Evolutionary conservation across 768 basidiomycete species (phyloP).

Genomic region (Udeniomyces megalosporus): DNA sequence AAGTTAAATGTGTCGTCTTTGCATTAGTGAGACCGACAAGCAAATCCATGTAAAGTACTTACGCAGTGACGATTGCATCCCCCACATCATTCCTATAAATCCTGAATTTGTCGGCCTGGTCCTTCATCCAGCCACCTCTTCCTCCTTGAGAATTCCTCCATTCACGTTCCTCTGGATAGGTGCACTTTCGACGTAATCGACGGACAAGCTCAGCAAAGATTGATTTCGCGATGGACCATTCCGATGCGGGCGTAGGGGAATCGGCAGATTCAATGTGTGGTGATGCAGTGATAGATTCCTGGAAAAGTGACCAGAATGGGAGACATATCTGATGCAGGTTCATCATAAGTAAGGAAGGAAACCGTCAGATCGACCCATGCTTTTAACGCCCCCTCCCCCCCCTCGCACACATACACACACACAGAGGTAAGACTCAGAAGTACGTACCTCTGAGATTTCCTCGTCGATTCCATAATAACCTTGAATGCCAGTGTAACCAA

Average conservation of each 20-base stretch:
- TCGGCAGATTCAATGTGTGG: slow-evolving; percentile 15
- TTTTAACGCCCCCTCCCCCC: no score
- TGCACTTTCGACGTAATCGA: slow-evolving; percentile 53
- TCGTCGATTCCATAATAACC: slow-evolving; percentile 71
- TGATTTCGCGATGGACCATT: slow-evolving; percentile 40
- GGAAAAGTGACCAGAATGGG: slow-evolving; percentile 77
- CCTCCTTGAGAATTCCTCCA: no score
- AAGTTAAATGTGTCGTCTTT: no score
- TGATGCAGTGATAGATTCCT: slow-evolving; percentile 47
- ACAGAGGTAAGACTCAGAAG: no score
- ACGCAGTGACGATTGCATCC: slow-evolving; percentile 79
- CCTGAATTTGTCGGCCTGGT: slow-evolving; percentile 18
- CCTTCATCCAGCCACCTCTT: slow-evolving; percentile 57
- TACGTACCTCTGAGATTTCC: slow-evolving; percentile 53
- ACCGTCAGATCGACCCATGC: neutral
- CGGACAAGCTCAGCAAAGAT: slow-evolving; percentile 66
- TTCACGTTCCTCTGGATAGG: slow-evolving; percentile 41
- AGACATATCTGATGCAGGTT: slow-evolving; percentile 37
- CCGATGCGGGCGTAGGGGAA: slow-evolving; percentile 16
- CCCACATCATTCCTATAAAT: slow-evolving; percentile 53
- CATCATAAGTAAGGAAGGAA: slow-evolving; percentile 21
- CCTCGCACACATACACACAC: no score
- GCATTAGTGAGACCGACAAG: no score
- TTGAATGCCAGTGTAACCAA: slow-evolving; percentile 55
- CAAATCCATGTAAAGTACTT: neutral